Evolutionary conservation across 2,329 filamentous ascomycete species (phyloP).

Genomic region (Aspergillus sp.): DNA sequence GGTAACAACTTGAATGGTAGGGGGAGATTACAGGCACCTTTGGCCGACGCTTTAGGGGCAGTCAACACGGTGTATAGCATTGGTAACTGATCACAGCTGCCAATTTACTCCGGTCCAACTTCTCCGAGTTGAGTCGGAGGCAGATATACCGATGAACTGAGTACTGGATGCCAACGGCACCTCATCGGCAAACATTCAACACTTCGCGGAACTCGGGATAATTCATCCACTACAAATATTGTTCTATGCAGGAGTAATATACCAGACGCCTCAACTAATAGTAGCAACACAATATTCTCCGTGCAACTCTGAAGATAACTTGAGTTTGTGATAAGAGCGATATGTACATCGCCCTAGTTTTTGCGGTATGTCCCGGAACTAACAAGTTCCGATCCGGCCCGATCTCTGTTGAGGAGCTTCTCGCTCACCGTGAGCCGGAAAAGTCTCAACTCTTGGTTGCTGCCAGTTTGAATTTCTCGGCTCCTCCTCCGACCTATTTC

Average conservation of each 20-base stretch:
- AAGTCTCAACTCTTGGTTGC: not conserved
- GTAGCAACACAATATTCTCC: not conserved
- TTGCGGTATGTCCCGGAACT: not conserved
- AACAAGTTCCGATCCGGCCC: not conserved
- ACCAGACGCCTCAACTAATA: not conserved
- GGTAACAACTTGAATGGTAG: not conserved
- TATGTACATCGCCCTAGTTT: not conserved
- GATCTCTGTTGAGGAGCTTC: conserved; percentile 2
- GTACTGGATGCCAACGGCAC: not conserved
- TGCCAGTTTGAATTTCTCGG: conserved; percentile 18
- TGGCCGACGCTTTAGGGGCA: not conserved
- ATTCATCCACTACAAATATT: not conserved
- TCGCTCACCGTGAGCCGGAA: not conserved
- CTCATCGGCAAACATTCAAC: not conserved
- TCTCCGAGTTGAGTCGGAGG: not conserved
- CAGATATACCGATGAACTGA: not conserved
- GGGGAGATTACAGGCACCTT: not conserved
- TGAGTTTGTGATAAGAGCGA: too few species aligned
- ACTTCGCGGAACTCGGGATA: not conserved
- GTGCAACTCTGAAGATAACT: not conserved
- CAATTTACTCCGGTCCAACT: not conserved
- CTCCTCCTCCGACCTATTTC: conserved; percentile 25
- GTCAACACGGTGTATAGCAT: not conserved
- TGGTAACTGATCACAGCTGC: not conserved
- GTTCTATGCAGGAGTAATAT: not conserved